Conservation (phyloP, 2,329 filamentous ascomycete genomes). For the Rutstroemia sp. region DNA sequence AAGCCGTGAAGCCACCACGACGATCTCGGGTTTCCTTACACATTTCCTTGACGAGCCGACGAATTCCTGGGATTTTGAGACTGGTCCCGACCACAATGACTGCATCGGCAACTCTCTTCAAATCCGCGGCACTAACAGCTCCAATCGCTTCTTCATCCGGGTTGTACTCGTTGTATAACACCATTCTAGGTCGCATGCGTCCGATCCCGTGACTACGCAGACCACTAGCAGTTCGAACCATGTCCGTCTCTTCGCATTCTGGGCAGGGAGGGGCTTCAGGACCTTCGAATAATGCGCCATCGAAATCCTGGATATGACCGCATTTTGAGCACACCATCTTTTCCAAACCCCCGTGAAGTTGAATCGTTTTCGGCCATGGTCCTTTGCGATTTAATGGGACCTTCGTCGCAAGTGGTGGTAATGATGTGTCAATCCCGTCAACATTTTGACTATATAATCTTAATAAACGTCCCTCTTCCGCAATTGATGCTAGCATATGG, state of each 20-base stretch:
- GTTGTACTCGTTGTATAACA: slow-evolving; percentile 95
- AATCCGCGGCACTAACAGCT: slow-evolving; percentile 77
- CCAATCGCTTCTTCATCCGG: slow-evolving; percentile 96
- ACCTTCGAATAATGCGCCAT: slow-evolving; percentile 73
- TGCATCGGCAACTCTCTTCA: slow-evolving; percentile 80
- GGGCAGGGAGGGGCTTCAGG: slow-evolving; percentile 75
- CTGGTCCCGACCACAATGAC: slow-evolving; percentile 94
- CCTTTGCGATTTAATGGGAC: slow-evolving; percentile 77
- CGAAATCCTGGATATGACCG: slow-evolving; percentile 65
- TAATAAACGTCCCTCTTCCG: slow-evolving; percentile 77
- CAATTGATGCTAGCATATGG: slow-evolving; percentile 83
- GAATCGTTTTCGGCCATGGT: slow-evolving; percentile 89
- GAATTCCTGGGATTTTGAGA: slow-evolving; percentile 88
- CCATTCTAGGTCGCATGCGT: slow-evolving; percentile 81
- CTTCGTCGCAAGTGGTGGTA: slow-evolving; percentile 71
- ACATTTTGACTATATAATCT: slow-evolving; percentile 96
- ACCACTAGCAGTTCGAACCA: slow-evolving; percentile 68
- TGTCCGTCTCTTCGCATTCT: slow-evolving; percentile 66
- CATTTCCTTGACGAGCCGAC: slow-evolving; percentile 83
- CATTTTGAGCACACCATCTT: slow-evolving; percentile 99
- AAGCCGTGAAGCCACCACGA: slow-evolving; percentile 79
- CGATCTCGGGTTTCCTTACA: slow-evolving; percentile 78
- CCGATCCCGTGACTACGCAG: slow-evolving; percentile 93
- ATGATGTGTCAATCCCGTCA: slow-evolving; percentile 82
- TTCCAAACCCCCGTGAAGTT: slow-evolving; percentile 85